A percentile compares a stretch with the other conserved stretches of the same genome.
Conservation (phyloP, 2,329 filamentous ascomycete genomes). For the Xylaria multiplex region DNA sequence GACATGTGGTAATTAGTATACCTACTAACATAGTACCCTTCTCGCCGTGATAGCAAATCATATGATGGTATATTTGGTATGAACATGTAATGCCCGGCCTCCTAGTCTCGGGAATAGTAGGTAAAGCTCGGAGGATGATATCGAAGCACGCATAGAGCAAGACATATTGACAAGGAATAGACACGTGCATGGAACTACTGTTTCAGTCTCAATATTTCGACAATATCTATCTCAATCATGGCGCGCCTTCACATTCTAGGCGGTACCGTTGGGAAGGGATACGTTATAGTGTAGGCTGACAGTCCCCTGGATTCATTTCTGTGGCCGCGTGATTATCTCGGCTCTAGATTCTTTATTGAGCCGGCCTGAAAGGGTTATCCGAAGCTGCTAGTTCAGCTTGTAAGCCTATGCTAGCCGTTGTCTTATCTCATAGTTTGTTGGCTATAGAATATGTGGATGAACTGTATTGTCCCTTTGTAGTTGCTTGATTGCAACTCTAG, state of each 20-base stretch:
- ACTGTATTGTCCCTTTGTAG: not conserved
- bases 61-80: not conserved
- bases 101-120: not conserved
- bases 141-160: not conserved
- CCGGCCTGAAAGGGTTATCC: not conserved
- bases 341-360: not conserved
- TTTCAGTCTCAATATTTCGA: not conserved
- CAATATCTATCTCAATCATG: not conserved
- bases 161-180: not conserved
- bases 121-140: not conserved
- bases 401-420: not conserved
- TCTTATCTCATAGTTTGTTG: not conserved
- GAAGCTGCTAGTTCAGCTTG: not conserved
- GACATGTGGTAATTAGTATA: too few relatives aligned
- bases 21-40: not conserved
- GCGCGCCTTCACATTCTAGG: too few relatives aligned
- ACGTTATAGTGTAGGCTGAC: not conserved
- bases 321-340: not conserved
- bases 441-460: not conserved
- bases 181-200: not conserved
- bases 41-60: not conserved
- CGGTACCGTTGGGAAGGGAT: not conserved
- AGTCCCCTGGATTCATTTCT: not conserved
- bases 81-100: not conserved
- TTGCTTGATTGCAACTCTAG: not conserved